phyloP scores from a whole-genome alignment of 257 asterid species.

The Voacanga thouarsii region DNA sequence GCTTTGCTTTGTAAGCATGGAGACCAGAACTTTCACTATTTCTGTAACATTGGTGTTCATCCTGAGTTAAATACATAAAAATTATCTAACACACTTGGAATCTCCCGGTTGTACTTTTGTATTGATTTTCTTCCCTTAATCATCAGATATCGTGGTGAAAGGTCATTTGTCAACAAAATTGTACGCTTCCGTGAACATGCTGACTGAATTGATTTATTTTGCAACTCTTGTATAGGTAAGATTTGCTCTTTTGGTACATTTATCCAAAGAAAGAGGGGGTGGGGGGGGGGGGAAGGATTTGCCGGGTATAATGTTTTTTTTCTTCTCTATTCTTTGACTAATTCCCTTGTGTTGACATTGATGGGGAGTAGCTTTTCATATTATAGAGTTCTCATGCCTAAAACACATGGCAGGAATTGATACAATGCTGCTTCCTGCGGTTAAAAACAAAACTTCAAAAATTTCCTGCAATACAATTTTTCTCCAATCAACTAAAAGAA shows the following conservation, averaged over 20 bases:
- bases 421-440: neutral
- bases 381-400: neutral
- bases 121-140: constrained; percentile 8
- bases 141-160: constrained; percentile 68
- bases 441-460: neutral
- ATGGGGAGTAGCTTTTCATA: neutral
- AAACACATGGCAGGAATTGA: neutral
- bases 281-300: neutral
- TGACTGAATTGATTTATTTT: constrained; percentile 45
- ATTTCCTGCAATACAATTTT: neutral
- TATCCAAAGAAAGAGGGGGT: neutral
- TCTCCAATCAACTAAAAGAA: neutral
- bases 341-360: neutral
- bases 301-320: neutral
- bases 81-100: neutral
- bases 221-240: constrained; percentile 28
- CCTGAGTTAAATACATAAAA: neutral
- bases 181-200: constrained; percentile 67
- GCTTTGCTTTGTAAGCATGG: neutral
- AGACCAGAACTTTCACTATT: neutral
- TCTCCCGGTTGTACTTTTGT: neutral
- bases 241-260: constrained; percentile 1
- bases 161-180: constrained; percentile 59
- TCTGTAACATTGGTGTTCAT: neutral
- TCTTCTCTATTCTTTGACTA: neutral